Base-by-base conservation (phyloP, 495 filamentous ascomycete species). In the Aspergillus coremiiformis region DNA sequence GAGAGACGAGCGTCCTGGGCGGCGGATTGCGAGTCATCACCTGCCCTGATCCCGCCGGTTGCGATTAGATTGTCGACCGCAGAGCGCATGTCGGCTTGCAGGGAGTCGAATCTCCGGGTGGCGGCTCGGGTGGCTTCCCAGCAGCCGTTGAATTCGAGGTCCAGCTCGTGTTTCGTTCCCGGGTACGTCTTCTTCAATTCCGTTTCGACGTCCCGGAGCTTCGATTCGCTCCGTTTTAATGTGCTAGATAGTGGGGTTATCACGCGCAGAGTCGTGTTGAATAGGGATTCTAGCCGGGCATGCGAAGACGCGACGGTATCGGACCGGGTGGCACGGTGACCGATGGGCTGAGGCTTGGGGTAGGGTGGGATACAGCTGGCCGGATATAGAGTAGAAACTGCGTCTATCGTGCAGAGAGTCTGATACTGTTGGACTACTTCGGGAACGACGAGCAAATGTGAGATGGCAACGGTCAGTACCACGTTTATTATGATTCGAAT, bases 111-210 rank as follows among this genome's bases (percentile, higher is more conserved):
- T 56, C 69, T 64, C 57, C 66, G 64, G 0, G 57, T 49, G 15
- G 70, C 69, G 8, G 68, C 51, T 50, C 66, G 63, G 3, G 67
- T 57, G 12, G 71, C 70, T 35, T 62, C 47, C 53, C 65, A 61
- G 55, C 66, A 67, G 46, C 71, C 68, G 41, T 64, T 57, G 52
- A 76, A 74, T 47, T 76, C 73, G 11, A 74, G 70, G 14, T 68
- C 64, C 0, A 74, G 66, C 15, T 69, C 70, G 35, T 73, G 57
- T 22, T 63, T 65, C 1, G 54, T 65, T 26, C 63, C 62, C 19
- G 69, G 64, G 49, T 71, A 67, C 23, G 51, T 52, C n/a, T 50
- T 43, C 32, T 65, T 66, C 5, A 76, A 49, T 14, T 64, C 62
- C 0, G 49, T 33, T 44, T 72, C 63, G 6, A 73, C 53, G 19